Evolutionary conservation across 768 basidiomycete genomes (phyloP), one percentile per base, ranked within the genome.

Genomic region (Kwoniella sp.): DNA sequence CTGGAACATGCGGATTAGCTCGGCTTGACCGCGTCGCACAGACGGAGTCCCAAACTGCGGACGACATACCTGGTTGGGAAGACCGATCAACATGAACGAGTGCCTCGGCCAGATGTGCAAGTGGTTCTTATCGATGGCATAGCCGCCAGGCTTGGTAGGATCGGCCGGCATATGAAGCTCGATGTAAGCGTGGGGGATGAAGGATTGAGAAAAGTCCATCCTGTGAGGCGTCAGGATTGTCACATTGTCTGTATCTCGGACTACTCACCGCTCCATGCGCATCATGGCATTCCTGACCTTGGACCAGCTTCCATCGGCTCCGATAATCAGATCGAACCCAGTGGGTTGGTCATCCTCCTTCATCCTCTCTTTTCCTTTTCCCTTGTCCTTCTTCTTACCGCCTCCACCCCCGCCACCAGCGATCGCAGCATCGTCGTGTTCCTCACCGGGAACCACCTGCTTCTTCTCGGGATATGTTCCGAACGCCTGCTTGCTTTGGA

Each of bases 31-130:
- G 11, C 14, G 1, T 22, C 11, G 23, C 9, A 4, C 3, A 23
- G 14, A n/a, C 19, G 11, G 6, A 14, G 3, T 17, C 27, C n/a
- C n/a, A n/a, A 33, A 37, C 5, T 37, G 19, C 0, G 10, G 7
- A 3, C 14, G 46, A 15, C 77, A 77, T 77, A 93, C 93, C 81
- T 88, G 85, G 79, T 99, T 99, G 62, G 93, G 91, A 51, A 99
- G 83, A 19, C 90, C 93, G 68, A 99, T 96, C 67, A 99, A 83
- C 93, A 99, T 99, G 80, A 98, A 98, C 40, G 90, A 89, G 75
- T 91, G 88, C 71, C 93, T 86, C 60, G 93, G 95, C 93, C 93
- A 99, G 67, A 99, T 96, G 78, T 99, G 93, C 63, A 99, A 84
- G 76, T 98, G 88, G 75, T 87, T 86, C 66, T 88, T 87, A 80